Base-by-base conservation (phyloP, 169 alveolate genomes). In the Cryptosporidium canis region DNA sequence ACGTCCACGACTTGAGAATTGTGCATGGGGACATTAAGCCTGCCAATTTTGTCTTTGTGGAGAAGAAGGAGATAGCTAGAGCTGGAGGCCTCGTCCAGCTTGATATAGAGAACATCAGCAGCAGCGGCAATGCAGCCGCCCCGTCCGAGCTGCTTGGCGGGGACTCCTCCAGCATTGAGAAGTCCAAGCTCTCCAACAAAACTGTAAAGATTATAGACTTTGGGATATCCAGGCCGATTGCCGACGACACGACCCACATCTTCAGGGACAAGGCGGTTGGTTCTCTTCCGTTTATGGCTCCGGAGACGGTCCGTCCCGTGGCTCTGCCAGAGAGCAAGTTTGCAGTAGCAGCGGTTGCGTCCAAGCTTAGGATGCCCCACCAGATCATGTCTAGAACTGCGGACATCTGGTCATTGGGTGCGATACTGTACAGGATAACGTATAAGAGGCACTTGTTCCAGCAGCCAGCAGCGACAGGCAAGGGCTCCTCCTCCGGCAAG, bases 251-350 rank as follows among this genome's bases (percentile, higher is more conserved):
- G 41, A 77, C 87, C 0, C 87, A 77, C 39, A 77, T 77, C 21
- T 77, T 77, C 44, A 77, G 87, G 45, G 87, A 77, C 51, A 77
- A 77, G 51, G 87, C 87, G 0, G 87, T 77, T 44, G 87, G 87
- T 14, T 77, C 87, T 29, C 24, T 77, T 3, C 87, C 87, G 27
- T 77, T 77, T 61, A 77, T 77, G 87, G 87, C 87, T 43, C 87
- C 87, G 21, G 87, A 77, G 51, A 77, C 87, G 6, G 87, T 77
- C 31, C 68, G 71, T 27, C 87, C 87, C n/a, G 87, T 77, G 3
- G 16, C 87, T 16, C 37, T 77, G 9, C 72, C 87, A 39, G 72
- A 61, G 14, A 77, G 87, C n/a, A 77, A 77, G 45, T 77, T 77
- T 77, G 87, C 87, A 9, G 77, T 45, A 4, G 87, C 72, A 0